phyloP scores from a whole-genome alignment of 148 eudicot genomes.

The Polygonum maritimum region DNA sequence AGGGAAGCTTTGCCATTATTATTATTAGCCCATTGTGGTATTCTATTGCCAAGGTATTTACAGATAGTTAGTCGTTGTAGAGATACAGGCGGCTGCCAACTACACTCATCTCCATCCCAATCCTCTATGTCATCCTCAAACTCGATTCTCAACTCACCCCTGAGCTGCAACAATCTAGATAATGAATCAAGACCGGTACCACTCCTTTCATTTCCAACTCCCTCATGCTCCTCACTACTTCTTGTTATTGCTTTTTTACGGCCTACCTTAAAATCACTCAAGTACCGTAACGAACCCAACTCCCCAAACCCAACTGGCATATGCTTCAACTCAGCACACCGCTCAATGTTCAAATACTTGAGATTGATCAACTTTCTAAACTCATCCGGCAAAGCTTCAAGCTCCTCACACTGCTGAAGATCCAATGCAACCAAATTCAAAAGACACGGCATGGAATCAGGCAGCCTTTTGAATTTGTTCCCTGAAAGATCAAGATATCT shows the following conservation, averaged over 20 bases:
- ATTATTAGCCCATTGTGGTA: neutral
- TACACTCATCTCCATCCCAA: neutral
- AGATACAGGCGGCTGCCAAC: neutral
- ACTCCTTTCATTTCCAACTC: neutral
- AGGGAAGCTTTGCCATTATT: neutral
- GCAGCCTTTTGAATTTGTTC: neutral
- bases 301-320: no score
- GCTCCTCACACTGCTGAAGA: no score
- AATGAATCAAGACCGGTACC: neutral
- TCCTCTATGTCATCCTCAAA: neutral
- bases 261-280: neutral
- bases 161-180: neutral
- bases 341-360: no score
- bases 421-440: no score
- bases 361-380: no score
- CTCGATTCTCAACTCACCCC: neutral
- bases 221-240: neutral
- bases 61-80: neutral
- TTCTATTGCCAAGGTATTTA: neutral
- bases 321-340: no score
- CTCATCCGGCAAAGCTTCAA: no score
- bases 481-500: constrained; percentile 27
- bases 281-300: constrained; percentile 9
- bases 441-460: constrained; percentile 18
- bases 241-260: neutral